phyloP scores from a whole-genome alignment of 352 stramenopile species.

The Phytophthora pseudosyringae region DNA sequence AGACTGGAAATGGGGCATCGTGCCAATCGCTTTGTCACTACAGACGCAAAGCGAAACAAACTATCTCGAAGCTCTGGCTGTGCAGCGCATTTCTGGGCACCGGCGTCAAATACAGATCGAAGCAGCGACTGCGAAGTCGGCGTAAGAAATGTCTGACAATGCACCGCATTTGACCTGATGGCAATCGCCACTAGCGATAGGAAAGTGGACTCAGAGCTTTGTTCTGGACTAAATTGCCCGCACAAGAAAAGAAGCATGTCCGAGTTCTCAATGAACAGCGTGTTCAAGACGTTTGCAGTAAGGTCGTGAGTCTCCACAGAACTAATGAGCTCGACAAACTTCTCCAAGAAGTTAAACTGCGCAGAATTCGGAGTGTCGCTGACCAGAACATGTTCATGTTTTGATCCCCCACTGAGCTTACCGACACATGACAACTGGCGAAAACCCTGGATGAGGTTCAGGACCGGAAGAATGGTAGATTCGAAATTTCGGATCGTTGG shows the following conservation, averaged over 20 bases:
- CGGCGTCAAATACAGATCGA: slow-evolving; percentile 25
- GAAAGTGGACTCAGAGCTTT: slow-evolving; percentile 17
- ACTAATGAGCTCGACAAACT: slow-evolving; percentile 17
- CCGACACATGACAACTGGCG: slow-evolving; percentile 16
- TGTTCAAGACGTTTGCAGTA: slow-evolving; percentile 22
- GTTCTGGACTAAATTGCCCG: slow-evolving; percentile 14
- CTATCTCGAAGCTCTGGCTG: slow-evolving; percentile 1
- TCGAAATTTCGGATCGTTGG: slow-evolving; percentile 13
- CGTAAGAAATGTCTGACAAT: slow-evolving; percentile 25
- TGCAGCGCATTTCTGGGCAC: slow-evolving; percentile 8
- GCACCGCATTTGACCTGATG: slow-evolving; percentile 9
- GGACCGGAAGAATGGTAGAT: slow-evolving; percentile 2
- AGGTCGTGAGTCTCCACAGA: slow-evolving; percentile 14
- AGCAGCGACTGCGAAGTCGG: slow-evolving; percentile 5
- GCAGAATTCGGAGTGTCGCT: not conserved
- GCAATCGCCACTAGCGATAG: slow-evolving; percentile 22
- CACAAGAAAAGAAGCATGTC: slow-evolving; percentile 28
- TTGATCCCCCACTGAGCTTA: not conserved
- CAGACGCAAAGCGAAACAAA: slow-evolving; percentile 15
- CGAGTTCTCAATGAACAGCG: slow-evolving; percentile 25
- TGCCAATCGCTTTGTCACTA: slow-evolving; percentile 14
- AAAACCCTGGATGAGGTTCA: slow-evolving; percentile 14
- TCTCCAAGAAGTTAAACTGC: slow-evolving; percentile 19
- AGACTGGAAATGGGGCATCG: slow-evolving; percentile 3
- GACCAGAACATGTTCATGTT: not conserved